phyloP scores from a whole-genome alignment of 331 rosid species.

The Rhamnella rubrinervis region DNA sequence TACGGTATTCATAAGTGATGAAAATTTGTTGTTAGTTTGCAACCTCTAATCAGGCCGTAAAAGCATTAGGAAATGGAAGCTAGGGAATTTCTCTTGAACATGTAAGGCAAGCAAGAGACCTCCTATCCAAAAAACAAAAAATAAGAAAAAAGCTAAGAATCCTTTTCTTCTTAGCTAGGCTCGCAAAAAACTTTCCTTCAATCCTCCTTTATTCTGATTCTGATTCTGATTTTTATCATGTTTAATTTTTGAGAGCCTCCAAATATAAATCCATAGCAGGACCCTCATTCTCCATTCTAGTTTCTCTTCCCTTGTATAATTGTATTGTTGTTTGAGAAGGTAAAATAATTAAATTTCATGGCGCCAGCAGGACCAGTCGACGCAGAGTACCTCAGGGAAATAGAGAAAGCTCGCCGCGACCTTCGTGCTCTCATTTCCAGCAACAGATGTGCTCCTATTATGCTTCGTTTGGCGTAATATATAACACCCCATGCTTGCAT shows the following conservation, averaged over 20 bases:
- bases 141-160: not conserved
- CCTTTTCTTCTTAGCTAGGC: conserved; percentile 11
- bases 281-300: not conserved
- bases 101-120: conserved; percentile 1
- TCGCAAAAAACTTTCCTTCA: not conserved
- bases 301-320: not conserved
- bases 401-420: conserved; percentile 26
- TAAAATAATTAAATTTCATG: conserved; percentile 5
- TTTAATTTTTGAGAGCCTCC: not conserved
- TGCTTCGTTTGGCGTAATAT: conserved; percentile 40
- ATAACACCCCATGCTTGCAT: too few relatives aligned
- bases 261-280: not conserved
- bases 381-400: conserved; percentile 24
- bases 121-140: not conserved
- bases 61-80: too few relatives aligned
- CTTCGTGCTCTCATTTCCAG: conserved; percentile 37
- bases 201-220: conserved; percentile 1
- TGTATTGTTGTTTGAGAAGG: too few relatives aligned
- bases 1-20: too few relatives aligned
- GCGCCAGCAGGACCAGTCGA: conserved; percentile 1
- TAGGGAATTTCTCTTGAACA: too few relatives aligned
- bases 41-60: too few relatives aligned
- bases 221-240: not conserved
- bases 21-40: too few relatives aligned
- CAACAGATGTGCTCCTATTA: conserved; percentile 34